phyloP scores from a whole-genome alignment of 495 filamentous ascomycete species.

The Neurospora sp. region DNA sequence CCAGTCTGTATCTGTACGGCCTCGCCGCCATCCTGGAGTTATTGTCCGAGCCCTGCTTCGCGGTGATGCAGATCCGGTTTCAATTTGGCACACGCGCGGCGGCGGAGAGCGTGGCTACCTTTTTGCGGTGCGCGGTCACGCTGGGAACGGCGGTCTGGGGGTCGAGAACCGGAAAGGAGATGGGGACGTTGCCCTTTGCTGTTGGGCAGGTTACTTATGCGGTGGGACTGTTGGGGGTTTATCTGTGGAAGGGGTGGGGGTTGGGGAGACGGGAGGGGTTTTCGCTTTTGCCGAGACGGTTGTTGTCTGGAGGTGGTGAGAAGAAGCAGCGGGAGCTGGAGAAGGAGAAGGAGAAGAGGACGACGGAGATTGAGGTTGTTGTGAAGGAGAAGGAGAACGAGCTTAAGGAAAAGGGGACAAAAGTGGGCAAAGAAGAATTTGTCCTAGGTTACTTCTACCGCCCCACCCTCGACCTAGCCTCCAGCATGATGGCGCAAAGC shows the following conservation, averaged over 20 bases:
- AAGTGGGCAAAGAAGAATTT: conserved; percentile 29
- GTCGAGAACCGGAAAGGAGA: conserved; percentile 20
- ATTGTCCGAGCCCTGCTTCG: conserved; percentile 73
- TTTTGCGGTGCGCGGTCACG: conserved; percentile 62
- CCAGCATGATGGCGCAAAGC: conserved; percentile 75
- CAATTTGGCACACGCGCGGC: conserved; percentile 67
- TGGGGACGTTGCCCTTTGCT: conserved; percentile 82
- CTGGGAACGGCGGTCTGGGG: conserved; percentile 56
- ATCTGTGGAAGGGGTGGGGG: conserved; percentile 39
- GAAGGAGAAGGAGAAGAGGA: not conserved
- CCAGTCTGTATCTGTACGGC: conserved; percentile 58
- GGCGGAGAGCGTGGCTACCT: conserved; percentile 70
- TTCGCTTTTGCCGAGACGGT: conserved; percentile 37
- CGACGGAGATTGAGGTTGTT: not conserved
- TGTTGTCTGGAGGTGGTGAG: conserved; percentile 4
- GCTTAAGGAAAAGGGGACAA: no score
- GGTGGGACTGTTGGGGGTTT: conserved; percentile 53
- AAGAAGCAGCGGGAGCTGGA: not conserved
- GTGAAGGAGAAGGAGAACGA: no score
- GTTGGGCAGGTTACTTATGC: conserved; percentile 77
- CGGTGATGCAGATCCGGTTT: conserved; percentile 68
- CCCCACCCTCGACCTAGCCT: conserved; percentile 55
- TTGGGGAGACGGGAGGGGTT: conserved; percentile 41
- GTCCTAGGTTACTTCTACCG: conserved; percentile 54
- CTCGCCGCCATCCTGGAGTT: conserved; percentile 73